Base-by-base conservation (phyloP, 2,329 filamentous ascomycete species). In the Aaosphaeria pasadenensis region DNA sequence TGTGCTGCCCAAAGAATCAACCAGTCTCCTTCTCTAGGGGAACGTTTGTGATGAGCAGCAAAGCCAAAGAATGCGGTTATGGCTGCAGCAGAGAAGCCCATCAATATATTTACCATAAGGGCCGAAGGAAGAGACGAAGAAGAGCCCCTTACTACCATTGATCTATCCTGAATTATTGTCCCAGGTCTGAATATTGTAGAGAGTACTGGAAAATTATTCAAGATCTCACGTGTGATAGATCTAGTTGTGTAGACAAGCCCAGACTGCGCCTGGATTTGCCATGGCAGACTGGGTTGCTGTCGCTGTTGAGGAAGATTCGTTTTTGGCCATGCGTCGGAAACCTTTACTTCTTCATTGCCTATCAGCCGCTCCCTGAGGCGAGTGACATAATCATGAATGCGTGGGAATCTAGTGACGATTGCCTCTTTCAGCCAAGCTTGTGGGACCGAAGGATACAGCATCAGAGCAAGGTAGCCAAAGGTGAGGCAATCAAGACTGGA, bases 401-500 rank as follows among this genome's bases (percentile, higher is more conserved):
- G 62, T 13, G 66, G 65, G 51, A 72, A 74, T 48, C 82, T 80
- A 24, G 66, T 69, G 46, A 72, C 66, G 61, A 88, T 75, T 1
- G 78, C 77, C 44, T 82, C 77, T 49, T 74, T 73, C 5, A 88
- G 70, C 84, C 84, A 89, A 13, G 79, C 68, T 46, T 84, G 80
- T 11, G 84, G 82, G 24, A 88, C 64, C 6, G 79, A 70, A 1
- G 85, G 80, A 28, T 80, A 76, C 1, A 87, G 74, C 75, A 94
- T 87, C 43, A 96, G 72, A 2, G 83, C 79, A 33, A 97, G 74
- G 66, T 95, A 95, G 7, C 86, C 94, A 59, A 89, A 82, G 0
- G 84, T 85, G 42, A 96, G 69, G 64, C 89, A 96, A 69, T 96
- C 91, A 28, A 95, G 71, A 46, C 80, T 83, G 2, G 82, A 83